A percentile compares a stretch with the other conserved stretches of the same genome.
Evolutionary conservation across 2,329 filamentous ascomycete genomes (phyloP).

Genomic region (Mycosphaerella sp.): DNA sequence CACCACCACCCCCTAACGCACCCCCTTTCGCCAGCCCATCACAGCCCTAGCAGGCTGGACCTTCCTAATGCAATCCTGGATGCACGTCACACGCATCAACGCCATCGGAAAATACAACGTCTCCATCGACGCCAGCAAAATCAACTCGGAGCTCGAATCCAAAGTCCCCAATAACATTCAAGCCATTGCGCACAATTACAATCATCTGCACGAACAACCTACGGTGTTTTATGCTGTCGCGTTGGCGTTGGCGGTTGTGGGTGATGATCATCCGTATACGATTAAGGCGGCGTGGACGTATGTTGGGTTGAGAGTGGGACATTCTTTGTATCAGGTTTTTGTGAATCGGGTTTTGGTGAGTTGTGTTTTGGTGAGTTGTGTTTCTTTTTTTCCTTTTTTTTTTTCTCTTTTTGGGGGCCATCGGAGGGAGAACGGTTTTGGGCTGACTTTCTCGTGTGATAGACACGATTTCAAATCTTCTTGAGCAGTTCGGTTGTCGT

Average conservation of each 20-base stretch:
- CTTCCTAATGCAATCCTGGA: constrained; percentile 1
- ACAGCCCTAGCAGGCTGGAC: neutral
- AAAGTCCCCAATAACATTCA: constrained; percentile 7
- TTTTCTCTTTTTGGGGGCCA: neutral
- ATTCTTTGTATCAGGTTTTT: constrained; percentile 34
- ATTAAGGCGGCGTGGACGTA: constrained; percentile 36
- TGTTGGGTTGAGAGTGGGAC: constrained; percentile 34
- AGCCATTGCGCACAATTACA: constrained; percentile 29
- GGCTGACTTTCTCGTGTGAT: neutral
- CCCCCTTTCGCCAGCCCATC: neutral
- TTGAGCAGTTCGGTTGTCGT: constrained; percentile 10
- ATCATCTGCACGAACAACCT: constrained; percentile 39
- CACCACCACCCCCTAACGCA: too few relatives aligned
- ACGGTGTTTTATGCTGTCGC: constrained; percentile 37
- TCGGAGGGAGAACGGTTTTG: neutral
- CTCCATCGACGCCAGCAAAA: constrained; percentile 4
- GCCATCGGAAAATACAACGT: constrained; percentile 8
- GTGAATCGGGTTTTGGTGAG: constrained; percentile 29
- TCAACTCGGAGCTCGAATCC: constrained; percentile 1
- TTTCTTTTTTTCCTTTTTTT: neutral
- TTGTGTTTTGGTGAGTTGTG: neutral
- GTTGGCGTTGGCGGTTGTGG: constrained; percentile 30
- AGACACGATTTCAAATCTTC: constrained; percentile 13
- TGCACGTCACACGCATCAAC: constrained; percentile 3
- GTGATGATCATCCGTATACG: constrained; percentile 24